These are phyloP conservation scores for Rosa lucieae DNA, from an alignment of 306 rosid species.

Conservation along the genomic window DNA sequence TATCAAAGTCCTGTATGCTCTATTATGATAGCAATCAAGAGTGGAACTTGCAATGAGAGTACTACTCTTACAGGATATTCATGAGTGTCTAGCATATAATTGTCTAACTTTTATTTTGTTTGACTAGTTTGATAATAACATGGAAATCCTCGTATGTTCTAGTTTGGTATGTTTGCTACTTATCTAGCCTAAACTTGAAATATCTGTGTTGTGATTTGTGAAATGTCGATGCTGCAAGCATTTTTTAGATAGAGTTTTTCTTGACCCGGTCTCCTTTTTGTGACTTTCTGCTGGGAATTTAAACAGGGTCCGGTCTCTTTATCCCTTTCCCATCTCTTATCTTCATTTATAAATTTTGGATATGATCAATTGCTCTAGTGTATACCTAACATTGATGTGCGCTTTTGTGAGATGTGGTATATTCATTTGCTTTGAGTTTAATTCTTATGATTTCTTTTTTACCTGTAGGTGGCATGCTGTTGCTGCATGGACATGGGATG, in stretches of 20 bases:
- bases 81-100: neutral
- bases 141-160: neutral
- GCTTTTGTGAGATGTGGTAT: neutral
- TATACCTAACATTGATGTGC: neutral
- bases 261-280: constrained; percentile 36
- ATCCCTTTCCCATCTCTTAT: constrained; percentile 13
- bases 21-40: neutral
- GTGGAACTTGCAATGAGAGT: neutral
- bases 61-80: no score
- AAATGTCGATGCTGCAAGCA: neutral
- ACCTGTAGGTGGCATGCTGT: constrained; percentile 76
- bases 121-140: neutral
- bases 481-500: constrained; percentile 91
- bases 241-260: constrained; percentile 34
- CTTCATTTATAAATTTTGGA: neutral
- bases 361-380: neutral
- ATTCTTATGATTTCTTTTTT: constrained; percentile 8
- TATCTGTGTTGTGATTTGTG: neutral
- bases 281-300: constrained; percentile 24
- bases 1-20: neutral
- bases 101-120: neutral
- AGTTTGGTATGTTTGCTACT: no score
- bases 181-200: neutral
- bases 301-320: constrained; percentile 52
- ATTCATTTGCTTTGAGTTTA: neutral